Conservation (phyloP, 768 basidiomycete genomes). For the Leccinum sublutescens region DNA sequence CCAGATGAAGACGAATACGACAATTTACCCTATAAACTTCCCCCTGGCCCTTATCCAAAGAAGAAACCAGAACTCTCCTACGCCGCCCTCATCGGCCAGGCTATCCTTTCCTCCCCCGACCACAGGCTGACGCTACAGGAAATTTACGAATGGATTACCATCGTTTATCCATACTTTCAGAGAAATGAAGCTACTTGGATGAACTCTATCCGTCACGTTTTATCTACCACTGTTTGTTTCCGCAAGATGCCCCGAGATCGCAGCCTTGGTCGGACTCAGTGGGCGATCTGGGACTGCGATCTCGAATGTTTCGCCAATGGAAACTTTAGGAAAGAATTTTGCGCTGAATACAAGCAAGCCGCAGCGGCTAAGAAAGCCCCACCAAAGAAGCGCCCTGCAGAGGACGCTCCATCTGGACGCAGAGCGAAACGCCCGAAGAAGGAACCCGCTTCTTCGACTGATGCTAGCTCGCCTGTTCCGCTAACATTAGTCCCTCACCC, state of each 20-base stretch:
- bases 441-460: conserved; percentile 22
- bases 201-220: conserved; percentile 96
- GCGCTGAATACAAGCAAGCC: conserved; percentile 37
- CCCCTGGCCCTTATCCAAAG: conserved; percentile 78
- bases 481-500: conserved; percentile 20
- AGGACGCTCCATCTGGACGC: conserved; percentile 37
- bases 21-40: conserved; percentile 70
- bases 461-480: conserved; percentile 22
- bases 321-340: conserved; percentile 68
- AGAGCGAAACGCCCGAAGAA: conserved; percentile 51
- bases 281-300: conserved; percentile 85
- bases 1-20: conserved; percentile 67
- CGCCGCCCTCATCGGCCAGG: conserved; percentile 94
- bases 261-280: conserved; percentile 76
- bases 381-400: conserved; percentile 40
- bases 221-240: conserved; percentile 90
- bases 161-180: conserved; percentile 91
- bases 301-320: conserved; percentile 81
- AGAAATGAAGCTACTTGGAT: conserved; percentile 95
- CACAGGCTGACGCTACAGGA: conserved; percentile 90
- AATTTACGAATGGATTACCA: conserved; percentile 95
- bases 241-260: conserved; percentile 80
- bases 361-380: conserved; percentile 28
- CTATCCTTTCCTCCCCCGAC: conserved; percentile 79
- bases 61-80: conserved; percentile 87